Base-by-base conservation (phyloP, 345 rosid species). In the Lumnitzera racemosa region DNA sequence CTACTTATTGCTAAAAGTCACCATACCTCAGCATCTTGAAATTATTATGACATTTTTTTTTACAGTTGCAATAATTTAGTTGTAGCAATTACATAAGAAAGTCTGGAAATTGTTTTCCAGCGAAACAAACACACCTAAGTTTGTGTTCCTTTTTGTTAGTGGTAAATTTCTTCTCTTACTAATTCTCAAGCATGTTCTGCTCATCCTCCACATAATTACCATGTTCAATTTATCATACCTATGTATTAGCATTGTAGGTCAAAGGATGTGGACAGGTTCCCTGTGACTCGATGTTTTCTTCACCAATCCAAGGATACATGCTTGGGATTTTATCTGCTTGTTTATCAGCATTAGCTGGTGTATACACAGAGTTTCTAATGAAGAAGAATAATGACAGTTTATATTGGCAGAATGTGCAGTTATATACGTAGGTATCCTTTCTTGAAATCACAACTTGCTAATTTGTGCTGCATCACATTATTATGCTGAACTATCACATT, bases 351-450 rank as follows among this genome's bases (percentile, higher is more conserved):
- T 69, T 83, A 43, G 99, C 97, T 2, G 99, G 99, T 59, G 90
- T 95, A 57, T 94, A 90, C 62, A 95, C 97, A 36, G 99, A 95
- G 69, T 94, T 84, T 74, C 77, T 90, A 66, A 87, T 90, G 95
- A 87, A 90, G 81, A 85, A 85, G 83, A 90, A 85, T 58, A 81
- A 81, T 54, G 97, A 90, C 58, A 84, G 85, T 74, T 75, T 90
- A 70, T 90, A 87, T 76, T 87, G 95, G 97, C 97, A 90, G 74
- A 36, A 36, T 36, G 43, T 36, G 43, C 43, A 90, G 72, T 90
- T 84, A 67, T 75, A 94, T 74, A 80, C 84, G 96, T 94, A 80
- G 77, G 97, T 90, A 76, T 76, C 82, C 57, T 61, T 70, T 73
- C 71, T 78, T 68, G 48, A 24, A 64, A 67, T 55, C 12, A 20